Base-by-base conservation (phyloP, 768 basidiomycete species). In the Chalciporus pseudorubinellus region DNA sequence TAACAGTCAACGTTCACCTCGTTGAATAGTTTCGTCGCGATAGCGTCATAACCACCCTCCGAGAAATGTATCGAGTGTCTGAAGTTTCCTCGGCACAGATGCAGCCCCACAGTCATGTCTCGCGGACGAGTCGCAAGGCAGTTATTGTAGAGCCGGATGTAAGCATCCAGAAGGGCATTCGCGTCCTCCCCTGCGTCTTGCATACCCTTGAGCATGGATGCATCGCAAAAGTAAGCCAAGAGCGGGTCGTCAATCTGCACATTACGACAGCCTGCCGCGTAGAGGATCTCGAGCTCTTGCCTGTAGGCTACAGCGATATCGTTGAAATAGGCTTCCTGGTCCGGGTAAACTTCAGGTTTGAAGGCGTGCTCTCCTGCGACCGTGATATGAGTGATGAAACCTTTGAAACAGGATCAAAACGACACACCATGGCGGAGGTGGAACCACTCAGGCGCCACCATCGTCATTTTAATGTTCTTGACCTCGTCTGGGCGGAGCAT, bases 401-500 rank as follows among this genome's bases (percentile, higher is more conserved):
- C n/a, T 14, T 29, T n/a, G 11, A 10, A 19, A 10, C 20, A 12
- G 19, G 13, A 20, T 3, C 6, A 16, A 16, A 19, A 26, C 6
- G 41, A 7, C 55, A 73, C 75, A 44, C 85, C 85, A 62, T 84
- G 83, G 21, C 81, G 78, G 26, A 85, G 78, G 63, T 85, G 84
- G 65, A 81, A 84, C 83, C 85, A 86, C 31, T 82, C 81, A 4
- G 87, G 87, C 0, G 85, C 80, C 51, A 81, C 83, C 66, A 87
- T 29, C 29, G 84, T 89, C 52, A 89, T 60, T 65, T 92, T 90
- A 65, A 89, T 77, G 60, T 76, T 73, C 60, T 77, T 76, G 52
- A 85, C 80, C 59, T 87, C 84, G 69, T 85, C 77, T 6, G 79
- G 72, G 16, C 77, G 61, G 20, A 85, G 81, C n/a, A 84, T 60